These are phyloP conservation scores for Suillus clintonianus DNA, from an alignment of 768 basidiomycete genomes.

Conservation along the genomic window DNA sequence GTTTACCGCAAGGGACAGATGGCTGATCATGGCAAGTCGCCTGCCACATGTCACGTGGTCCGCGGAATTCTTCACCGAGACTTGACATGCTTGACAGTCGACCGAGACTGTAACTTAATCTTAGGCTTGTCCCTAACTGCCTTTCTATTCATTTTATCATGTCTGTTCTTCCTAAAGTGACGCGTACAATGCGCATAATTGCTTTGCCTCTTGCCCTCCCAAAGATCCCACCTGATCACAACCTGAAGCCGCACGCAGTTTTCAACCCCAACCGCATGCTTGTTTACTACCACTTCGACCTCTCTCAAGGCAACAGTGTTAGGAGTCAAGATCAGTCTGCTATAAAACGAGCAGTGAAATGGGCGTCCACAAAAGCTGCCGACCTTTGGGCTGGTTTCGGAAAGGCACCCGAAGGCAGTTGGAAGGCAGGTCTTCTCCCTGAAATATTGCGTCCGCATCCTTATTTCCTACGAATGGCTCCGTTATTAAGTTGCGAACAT, in stretches of 20 bases:
- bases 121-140: not conserved
- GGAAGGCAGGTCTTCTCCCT: conserved; percentile 58
- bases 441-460: not conserved
- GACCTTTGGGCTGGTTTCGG: conserved; percentile 69
- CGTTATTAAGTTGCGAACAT: conserved; percentile 53
- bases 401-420: conserved; percentile 60
- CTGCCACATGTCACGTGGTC: conserved; percentile 1
- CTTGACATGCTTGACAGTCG: no score
- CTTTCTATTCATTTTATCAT: conserved; percentile 9
- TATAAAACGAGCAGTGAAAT: conserved; percentile 37
- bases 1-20: not conserved
- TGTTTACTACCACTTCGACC: conserved; percentile 45
- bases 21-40: no score
- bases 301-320: conserved; percentile 33
- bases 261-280: conserved; percentile 23
- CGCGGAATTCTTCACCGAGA: not conserved
- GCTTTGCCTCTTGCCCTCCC: conserved; percentile 44
- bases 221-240: conserved; percentile 12
- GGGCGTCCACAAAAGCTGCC: conserved; percentile 52
- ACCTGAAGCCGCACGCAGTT: conserved; percentile 8
- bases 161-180: conserved; percentile 14
- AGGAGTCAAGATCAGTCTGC: conserved; percentile 35
- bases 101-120: no score
- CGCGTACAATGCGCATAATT: conserved; percentile 44
- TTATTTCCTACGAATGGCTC: not conserved